phyloP scores from a whole-genome alignment of 2,329 filamentous ascomycete genomes.

The Akanthomyces muscarius region DNA sequence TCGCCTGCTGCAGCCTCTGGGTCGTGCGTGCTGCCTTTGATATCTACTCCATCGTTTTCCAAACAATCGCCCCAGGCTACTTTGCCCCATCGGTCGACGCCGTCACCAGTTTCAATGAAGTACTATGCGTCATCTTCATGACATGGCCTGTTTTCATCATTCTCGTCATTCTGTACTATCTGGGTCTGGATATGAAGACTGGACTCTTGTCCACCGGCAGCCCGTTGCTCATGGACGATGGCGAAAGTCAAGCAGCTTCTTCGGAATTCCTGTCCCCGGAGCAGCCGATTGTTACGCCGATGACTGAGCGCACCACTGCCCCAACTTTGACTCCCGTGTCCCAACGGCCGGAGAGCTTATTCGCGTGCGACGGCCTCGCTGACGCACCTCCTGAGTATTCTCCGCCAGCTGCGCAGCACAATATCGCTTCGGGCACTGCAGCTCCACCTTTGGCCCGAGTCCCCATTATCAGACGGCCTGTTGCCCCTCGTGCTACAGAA shows the following conservation, averaged over 20 bases:
- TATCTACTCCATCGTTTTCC: slow-evolving; percentile 25
- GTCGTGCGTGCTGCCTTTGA: slow-evolving; percentile 24
- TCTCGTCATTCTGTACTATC: slow-evolving; percentile 24
- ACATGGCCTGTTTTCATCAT: slow-evolving; percentile 26
- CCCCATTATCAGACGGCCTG: slow-evolving; percentile 1
- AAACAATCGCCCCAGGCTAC: background rate
- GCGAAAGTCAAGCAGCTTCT: slow-evolving; percentile 9
- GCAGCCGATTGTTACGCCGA: slow-evolving; percentile 1
- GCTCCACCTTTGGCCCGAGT: background rate
- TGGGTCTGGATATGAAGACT: slow-evolving; percentile 25
- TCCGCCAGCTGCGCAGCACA: slow-evolving; percentile 1
- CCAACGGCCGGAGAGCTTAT: slow-evolving; percentile 4
- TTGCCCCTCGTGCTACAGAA: background rate
- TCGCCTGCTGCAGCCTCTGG: slow-evolving; percentile 25
- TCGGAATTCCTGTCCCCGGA: slow-evolving; percentile 8
- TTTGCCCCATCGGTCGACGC: background rate
- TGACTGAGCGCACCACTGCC: background rate
- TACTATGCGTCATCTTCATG: slow-evolving; percentile 13
- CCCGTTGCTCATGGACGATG: slow-evolving; percentile 19
- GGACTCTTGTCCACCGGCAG: slow-evolving; percentile 27
- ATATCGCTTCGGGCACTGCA: background rate
- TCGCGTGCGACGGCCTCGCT: slow-evolving; percentile 7
- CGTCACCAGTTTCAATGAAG: slow-evolving; percentile 17
- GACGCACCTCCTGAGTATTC: slow-evolving; percentile 18
- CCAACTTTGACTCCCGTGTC: background rate